Base-by-base conservation (phyloP, 352 stramenopile genomes). In the Achlya hypogyna region DNA sequence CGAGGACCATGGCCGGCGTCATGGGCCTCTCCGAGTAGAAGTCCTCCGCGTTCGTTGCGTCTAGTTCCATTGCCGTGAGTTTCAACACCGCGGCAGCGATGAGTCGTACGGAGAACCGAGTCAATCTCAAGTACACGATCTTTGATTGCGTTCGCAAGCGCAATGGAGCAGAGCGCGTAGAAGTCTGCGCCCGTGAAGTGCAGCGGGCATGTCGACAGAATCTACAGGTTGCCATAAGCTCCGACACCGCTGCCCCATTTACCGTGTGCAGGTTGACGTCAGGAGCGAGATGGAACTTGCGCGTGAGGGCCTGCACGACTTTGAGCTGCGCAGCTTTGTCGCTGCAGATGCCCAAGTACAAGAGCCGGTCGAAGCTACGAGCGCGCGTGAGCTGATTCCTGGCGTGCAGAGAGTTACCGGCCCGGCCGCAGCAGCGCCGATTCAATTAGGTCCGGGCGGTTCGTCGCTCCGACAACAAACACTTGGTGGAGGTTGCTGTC, bases 401-500 rank as follows among this genome's bases (percentile, higher is more conserved):
- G 14, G 51, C 18, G 32, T 27, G 12, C 2, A 27, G 23, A 4
- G n/a, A 1, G 2, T 6, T 63, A 86, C 42, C 96, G 86, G 18
- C 96, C 96, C 4, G 96, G 95, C 23, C 96, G 90, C 31, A 99
- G 72, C 62, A 99, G 72, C 10, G 89, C 86, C 14, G 87, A 92
- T 77, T 99, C 96, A n/a, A 99, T 78, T 25, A 98, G 72, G 64
- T 99, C 96, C 2, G 96, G 96, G 8, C 95, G 91, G 75, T 99
- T 99, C 5, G 96, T 99, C 4, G 96, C 95, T 29, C 90, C 95
- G 56, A 99, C 96, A 0, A 98, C 92, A 81, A 98, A 97, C 29
- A 99, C 84, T 69, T 93, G 82, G 63, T 93, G 75, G 16, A 56
- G 34, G 22, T 72, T 70, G 58, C 82, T 82, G 34, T 99, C 96